These are phyloP conservation scores for Gypsophila paniculata DNA, from an alignment of 179 eudicot species.

Conservation along the genomic window DNA sequence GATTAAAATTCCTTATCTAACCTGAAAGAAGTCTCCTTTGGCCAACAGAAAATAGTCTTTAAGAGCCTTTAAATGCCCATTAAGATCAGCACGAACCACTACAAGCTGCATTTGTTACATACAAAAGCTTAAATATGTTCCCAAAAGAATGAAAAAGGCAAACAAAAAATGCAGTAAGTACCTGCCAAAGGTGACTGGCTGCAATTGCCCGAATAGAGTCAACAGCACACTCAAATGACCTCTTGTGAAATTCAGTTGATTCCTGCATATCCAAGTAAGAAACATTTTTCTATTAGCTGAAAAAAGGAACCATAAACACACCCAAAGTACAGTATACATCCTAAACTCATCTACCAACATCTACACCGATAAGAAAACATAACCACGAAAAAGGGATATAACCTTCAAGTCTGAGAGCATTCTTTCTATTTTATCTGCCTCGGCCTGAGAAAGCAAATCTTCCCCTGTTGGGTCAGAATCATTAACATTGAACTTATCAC, in stretches of 20 bases:
- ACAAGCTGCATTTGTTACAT: constrained; percentile 64
- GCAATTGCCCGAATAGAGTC: constrained; percentile 83
- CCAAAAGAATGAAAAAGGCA: not conserved
- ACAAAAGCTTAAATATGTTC: constrained; percentile 19
- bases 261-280: constrained; percentile 51
- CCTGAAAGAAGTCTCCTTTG: constrained; percentile 99
- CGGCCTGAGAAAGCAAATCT: constrained; percentile 86
- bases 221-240: constrained; percentile 91
- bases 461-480: constrained; percentile 50
- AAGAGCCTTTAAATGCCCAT: constrained; percentile 95
- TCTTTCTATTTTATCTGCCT: constrained; percentile 87
- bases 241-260: constrained; percentile 89
- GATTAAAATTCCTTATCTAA: constrained; percentile 28
- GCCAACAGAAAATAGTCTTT: constrained; percentile 96
- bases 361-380: constrained; percentile 12
- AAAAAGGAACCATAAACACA: constrained; percentile 4
- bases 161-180: constrained; percentile 21
- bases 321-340: not conserved
- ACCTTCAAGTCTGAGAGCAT: constrained; percentile 90
- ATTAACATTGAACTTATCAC: constrained; percentile 7
- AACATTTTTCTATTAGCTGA: not conserved
- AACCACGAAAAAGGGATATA: not conserved
- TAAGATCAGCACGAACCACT: constrained; percentile 91
- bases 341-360: constrained; percentile 3
- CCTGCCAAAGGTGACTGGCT: constrained; percentile 99